Percentiles rank a stretch among this genome's conserved stretches.
Evolutionary conservation across 2,329 filamentous ascomycete species (phyloP).

Genomic region (Beauveria varroae): DNA sequence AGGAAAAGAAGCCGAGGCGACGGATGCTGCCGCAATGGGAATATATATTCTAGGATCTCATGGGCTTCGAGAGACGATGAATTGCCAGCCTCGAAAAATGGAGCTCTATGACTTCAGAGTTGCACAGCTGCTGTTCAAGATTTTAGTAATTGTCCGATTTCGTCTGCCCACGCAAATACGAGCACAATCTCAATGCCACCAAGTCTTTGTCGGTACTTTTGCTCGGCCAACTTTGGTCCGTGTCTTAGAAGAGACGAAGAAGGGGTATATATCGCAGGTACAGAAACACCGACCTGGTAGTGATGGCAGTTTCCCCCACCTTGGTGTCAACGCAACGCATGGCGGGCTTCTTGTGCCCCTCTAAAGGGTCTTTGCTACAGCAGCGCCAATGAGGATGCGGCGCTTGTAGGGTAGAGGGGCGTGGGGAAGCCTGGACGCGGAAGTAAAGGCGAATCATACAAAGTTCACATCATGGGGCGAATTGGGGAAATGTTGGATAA

Average conservation of each 20-base stretch:
- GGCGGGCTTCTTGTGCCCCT: not conserved
- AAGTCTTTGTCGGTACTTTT: not conserved
- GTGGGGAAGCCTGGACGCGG: no score
- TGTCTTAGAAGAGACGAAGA: not conserved
- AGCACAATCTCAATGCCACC: not conserved
- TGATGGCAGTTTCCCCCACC: not conserved
- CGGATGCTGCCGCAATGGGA: no score
- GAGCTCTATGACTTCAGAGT: not conserved
- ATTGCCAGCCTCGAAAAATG: not conserved
- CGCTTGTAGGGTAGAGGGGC: constrained; percentile 4
- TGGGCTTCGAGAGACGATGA: no score
- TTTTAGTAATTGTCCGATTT: not conserved
- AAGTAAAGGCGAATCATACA: no score
- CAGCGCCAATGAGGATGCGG: constrained; percentile 2
- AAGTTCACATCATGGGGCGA: no score
- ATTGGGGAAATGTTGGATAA: no score
- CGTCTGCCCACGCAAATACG: not conserved
- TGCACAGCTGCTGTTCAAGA: not conserved
- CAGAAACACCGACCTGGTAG: not conserved
- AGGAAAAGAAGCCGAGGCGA: no score
- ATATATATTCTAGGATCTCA: no score
- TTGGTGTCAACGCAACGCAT: not conserved
- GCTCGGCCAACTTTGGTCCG: not conserved
- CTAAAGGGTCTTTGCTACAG: not conserved
- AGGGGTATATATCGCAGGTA: not conserved